A percentile compares a stretch with the other conserved stretches of the same genome.
Conservation (phyloP, 768 basidiomycete genomes). For the Naganishia vaughanmartiniae region DNA sequence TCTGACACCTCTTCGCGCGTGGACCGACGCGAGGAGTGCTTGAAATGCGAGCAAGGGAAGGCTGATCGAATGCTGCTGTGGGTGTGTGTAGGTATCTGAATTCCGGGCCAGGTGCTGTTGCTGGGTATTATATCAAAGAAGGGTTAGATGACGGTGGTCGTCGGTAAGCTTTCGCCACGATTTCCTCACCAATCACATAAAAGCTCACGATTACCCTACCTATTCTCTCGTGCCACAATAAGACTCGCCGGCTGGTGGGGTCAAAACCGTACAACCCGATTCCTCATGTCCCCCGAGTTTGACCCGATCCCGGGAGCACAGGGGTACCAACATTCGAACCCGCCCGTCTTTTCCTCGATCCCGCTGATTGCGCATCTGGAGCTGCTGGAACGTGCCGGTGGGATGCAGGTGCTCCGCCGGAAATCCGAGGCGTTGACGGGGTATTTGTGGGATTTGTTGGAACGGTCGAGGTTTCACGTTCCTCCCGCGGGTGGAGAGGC, state of each 20-base stretch:
- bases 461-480: conserved; percentile 62
- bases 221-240: conserved; percentile 16
- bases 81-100: conserved; percentile 69
- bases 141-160: conserved; percentile 46
- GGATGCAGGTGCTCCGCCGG: conserved; percentile 65
- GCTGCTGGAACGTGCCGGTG: conserved; percentile 73
- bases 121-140: conserved; percentile 63
- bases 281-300: conserved; percentile 82
- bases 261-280: conserved; percentile 79
- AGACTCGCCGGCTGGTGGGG: conserved; percentile 99
- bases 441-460: conserved; percentile 66
- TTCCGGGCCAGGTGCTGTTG: conserved; percentile 94
- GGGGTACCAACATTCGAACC: conserved; percentile 95
- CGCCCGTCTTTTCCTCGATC: conserved; percentile 73
- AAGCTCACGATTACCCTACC: background rate
- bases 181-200: conserved; percentile 27
- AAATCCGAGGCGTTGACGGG: conserved; percentile 71
- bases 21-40: no score
- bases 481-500: background rate
- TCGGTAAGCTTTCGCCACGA: conserved; percentile 36
- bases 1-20: no score
- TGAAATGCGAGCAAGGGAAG: background rate
- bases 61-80: background rate
- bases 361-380: conserved; percentile 79
- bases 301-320: conserved; percentile 83